Base-by-base conservation (phyloP, 352 stramenopile species). In the Pythium guiyangense region DNA sequence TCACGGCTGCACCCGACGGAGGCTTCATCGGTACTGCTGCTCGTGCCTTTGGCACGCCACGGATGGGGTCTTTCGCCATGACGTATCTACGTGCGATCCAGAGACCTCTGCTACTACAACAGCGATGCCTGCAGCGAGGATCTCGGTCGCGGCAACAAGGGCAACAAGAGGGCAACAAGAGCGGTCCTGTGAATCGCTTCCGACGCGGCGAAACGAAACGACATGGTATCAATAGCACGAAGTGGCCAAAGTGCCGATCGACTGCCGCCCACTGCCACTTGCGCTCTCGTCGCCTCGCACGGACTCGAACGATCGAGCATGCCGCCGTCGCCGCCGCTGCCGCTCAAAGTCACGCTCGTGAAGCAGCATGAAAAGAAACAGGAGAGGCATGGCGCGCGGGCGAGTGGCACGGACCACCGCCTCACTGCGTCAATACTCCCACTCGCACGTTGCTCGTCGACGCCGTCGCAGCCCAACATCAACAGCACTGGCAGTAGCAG, bases 391-490 rank as follows among this genome's bases (percentile, higher is more conserved):
- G 0, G 15, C 3, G 11, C 17, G 14, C 20, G 53, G 15, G 52
- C 35, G n/a, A 46, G 34, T 17, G 48, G 56, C 15, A 54, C 47
- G 14, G 56, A 49, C 17, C 49, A 49, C 20, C 47, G 49, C 14
- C 48, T 67, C 39, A n/a, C 47, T 5, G 18, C 61, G 0, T 66
- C 65, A 6, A 63, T 77, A 12, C 62, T 90, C 14, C 71, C 71
- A 14, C 71, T 92, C 15, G 66, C 64, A 2, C 77, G 81, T 50
- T 86, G 77, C 31, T 67, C 71, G 26, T 92, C 81, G 42, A 83
- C 79, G 6, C 81, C 81, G 22, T 63, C 62, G 2, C 64, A 67
- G 22, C 67, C 70, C 17, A 67, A 73, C 47, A 63, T 47, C 6
- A 70, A 9, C 29, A 25, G 22, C 22, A 25, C 22, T 22, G 22